A percentile compares a stretch with the other conserved stretches of the same genome.
Conservation (phyloP, 169 alveolate species). For the Eimeria praecox region DNA sequence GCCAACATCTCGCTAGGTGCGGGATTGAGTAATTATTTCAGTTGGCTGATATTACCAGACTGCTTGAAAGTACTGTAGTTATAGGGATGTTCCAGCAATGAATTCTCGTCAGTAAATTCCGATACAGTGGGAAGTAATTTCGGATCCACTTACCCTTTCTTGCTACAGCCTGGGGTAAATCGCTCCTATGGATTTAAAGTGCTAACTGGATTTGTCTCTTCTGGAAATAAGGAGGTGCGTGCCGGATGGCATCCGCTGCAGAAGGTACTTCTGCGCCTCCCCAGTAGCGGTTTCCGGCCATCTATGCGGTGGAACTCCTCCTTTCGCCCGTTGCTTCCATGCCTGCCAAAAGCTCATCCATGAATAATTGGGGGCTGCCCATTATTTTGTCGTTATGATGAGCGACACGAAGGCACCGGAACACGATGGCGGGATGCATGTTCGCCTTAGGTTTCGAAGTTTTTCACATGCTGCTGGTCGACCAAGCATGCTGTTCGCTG, state of each 20-base stretch:
- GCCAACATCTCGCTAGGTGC: background rate
- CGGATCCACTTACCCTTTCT: background rate
- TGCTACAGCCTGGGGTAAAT: background rate
- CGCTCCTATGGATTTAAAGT: background rate
- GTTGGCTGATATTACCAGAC: background rate
- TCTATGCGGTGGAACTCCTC: background rate
- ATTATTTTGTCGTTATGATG: background rate
- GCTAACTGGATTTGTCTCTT: background rate
- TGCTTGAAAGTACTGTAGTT: background rate
- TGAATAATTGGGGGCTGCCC: background rate
- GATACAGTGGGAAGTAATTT: background rate
- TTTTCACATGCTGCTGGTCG: background rate
- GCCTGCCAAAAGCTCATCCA: background rate
- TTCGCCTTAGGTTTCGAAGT: background rate
- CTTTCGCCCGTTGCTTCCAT: background rate
- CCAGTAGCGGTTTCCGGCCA: background rate
- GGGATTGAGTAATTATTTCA: background rate
- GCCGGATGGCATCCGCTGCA: background rate
- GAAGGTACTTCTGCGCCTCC: background rate
- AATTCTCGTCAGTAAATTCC: no score
- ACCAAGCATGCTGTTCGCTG: background rate
- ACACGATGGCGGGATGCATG: background rate
- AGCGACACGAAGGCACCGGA: background rate
- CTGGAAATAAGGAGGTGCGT: background rate
- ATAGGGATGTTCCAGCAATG: background rate